phyloP scores from a whole-genome alignment of 805 yeast species.

The Teunomyces panamensis region DNA sequence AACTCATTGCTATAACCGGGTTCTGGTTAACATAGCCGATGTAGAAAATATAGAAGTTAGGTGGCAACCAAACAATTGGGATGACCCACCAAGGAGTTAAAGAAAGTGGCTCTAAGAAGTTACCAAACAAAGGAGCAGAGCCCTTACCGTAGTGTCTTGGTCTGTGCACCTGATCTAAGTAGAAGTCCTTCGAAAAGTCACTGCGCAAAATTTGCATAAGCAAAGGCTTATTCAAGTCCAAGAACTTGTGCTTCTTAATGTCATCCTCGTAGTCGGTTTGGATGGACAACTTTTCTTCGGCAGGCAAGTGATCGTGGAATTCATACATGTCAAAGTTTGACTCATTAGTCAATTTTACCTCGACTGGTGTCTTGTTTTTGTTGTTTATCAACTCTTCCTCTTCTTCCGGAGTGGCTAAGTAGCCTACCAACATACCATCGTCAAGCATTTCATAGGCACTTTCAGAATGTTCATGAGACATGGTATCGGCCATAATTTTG shows the following conservation, averaged over 20 bases:
- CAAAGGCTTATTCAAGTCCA: slow-evolving; percentile 82
- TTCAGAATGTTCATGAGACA: slow-evolving; percentile 77
- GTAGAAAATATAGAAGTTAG: slow-evolving; percentile 59
- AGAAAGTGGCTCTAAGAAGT: slow-evolving; percentile 87
- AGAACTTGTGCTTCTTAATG: slow-evolving; percentile 71
- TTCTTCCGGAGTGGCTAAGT: slow-evolving; percentile 77
- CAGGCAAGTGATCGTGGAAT: slow-evolving; percentile 62
- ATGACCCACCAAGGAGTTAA: slow-evolving; percentile 94
- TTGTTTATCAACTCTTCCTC: slow-evolving; percentile 66
- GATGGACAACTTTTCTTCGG: slow-evolving; percentile 67
- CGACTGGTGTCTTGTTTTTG: slow-evolving; percentile 55
- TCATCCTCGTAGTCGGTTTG: slow-evolving; percentile 78
- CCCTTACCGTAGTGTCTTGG: slow-evolving; percentile 98
- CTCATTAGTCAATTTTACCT: slow-evolving; percentile 41
- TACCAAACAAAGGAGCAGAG: slow-evolving; percentile 93
- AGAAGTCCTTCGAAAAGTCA: slow-evolving; percentile 80
- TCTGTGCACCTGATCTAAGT: slow-evolving; percentile 93
- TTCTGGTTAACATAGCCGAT: slow-evolving; percentile 55
- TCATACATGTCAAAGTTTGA: slow-evolving; percentile 32
- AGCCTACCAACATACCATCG: slow-evolving; percentile 77
- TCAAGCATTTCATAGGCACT: slow-evolving; percentile 83
- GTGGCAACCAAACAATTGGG: slow-evolving; percentile 85
- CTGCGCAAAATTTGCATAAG: slow-evolving; percentile 75
- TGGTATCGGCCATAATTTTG: slow-evolving; percentile 68
- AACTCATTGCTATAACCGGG: slow-evolving; percentile 43